Conservation (phyloP, 139 green algal species). For the Eudorina sp. region DNA sequence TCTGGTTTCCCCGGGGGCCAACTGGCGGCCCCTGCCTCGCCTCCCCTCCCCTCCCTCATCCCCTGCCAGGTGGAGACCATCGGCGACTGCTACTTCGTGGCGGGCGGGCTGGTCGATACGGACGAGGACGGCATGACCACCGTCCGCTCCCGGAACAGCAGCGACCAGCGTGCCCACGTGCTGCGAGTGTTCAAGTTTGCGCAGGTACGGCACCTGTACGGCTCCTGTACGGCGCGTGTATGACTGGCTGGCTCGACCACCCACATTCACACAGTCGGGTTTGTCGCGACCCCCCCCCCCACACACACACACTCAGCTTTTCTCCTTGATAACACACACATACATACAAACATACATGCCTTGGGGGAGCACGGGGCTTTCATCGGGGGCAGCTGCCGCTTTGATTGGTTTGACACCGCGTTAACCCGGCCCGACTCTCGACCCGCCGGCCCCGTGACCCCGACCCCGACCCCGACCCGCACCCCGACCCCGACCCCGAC, state of each 20-base stretch:
- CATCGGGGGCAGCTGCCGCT: background rate
- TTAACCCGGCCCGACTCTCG: background rate
- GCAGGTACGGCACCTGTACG: background rate
- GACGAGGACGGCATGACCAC: constrained; percentile 25
- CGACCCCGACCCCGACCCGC: too few species aligned
- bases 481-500: background rate
- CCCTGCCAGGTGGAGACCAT: constrained; percentile 67
- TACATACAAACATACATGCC: background rate
- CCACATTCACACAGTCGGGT: background rate
- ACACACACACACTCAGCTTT: background rate
- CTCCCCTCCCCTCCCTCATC: too few species aligned
- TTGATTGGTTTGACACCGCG: background rate
- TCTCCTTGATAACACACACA: too few species aligned
- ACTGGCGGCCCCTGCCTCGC: background rate
- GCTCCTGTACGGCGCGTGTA: background rate
- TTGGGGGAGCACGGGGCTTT: background rate
- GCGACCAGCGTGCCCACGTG: constrained; percentile 24
- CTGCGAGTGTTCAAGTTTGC: constrained; percentile 32
- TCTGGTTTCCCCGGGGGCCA: background rate
- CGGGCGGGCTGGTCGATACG: constrained; percentile 53
- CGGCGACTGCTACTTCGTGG: constrained; percentile 69
- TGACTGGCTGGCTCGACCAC: background rate
- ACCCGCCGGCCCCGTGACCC: background rate
- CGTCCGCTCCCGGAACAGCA: background rate
- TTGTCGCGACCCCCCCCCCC: background rate